Conservation (phyloP, 2,329 filamentous ascomycete species). For the Trichoderma sp. region DNA sequence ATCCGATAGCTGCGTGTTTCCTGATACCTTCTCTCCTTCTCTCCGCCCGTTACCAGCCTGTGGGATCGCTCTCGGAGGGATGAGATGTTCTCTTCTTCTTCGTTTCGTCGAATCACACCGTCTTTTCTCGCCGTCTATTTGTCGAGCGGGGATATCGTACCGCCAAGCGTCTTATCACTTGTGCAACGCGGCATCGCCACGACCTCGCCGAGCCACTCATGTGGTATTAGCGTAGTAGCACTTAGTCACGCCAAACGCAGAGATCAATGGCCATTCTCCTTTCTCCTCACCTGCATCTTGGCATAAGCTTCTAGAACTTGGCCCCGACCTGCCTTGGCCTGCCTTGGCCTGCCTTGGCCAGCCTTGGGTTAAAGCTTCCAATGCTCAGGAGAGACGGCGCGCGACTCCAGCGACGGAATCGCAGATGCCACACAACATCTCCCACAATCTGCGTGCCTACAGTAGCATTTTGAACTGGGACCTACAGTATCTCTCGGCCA, state of each 20-base stretch:
- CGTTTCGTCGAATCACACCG: background rate
- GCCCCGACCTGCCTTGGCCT: no score
- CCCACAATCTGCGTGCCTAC: background rate
- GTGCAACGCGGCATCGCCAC: background rate
- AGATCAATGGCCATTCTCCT: background rate
- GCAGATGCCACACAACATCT: background rate
- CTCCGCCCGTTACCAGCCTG: background rate
- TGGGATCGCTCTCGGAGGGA: background rate
- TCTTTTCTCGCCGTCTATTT: background rate
- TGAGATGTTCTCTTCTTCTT: background rate
- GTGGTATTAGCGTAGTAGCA: background rate
- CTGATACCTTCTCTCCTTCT: background rate
- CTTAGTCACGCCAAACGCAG: background rate
- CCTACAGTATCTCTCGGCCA: background rate
- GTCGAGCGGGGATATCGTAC: background rate
- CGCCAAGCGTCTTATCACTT: conserved; percentile 12
- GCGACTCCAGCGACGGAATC: background rate
- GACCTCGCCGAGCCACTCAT: background rate
- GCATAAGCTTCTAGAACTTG: background rate
- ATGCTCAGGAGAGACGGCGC: background rate
- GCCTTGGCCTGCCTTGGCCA: background rate
- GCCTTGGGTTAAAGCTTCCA: background rate
- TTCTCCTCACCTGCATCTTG: background rate
- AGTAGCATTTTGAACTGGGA: background rate
- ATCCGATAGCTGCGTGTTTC: background rate